phyloP scores from a whole-genome alignment of 2,329 filamentous ascomycete genomes.

The Ophiostoma ulmi region DNA sequence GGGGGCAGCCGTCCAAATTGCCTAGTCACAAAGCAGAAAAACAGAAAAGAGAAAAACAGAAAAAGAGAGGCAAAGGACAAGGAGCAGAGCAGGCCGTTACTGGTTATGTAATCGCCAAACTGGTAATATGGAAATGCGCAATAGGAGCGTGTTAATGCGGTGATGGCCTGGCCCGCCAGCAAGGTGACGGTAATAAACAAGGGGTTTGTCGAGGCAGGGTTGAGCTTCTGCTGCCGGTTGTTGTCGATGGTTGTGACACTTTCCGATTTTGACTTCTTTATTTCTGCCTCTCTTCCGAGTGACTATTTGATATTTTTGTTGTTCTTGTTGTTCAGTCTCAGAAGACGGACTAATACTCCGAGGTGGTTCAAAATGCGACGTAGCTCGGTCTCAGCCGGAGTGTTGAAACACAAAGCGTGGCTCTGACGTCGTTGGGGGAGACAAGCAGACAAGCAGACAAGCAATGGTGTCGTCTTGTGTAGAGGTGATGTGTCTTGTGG shows the following conservation, averaged over 20 bases:
- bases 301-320: background rate
- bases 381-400: conserved; percentile 10
- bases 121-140: background rate
- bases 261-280: background rate
- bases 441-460: background rate
- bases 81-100: background rate
- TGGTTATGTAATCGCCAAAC: background rate
- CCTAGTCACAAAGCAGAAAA: background rate
- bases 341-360: background rate
- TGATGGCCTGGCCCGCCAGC: conserved; percentile 7
- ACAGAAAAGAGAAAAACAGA: background rate
- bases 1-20: conserved; percentile 2
- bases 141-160: background rate
- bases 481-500: background rate
- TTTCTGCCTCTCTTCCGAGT: no score
- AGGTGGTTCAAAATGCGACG: conserved; percentile 6
- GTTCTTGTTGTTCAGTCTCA: background rate
- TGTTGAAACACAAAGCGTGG: conserved; percentile 17
- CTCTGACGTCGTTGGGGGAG: conserved; percentile 18
- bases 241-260: background rate
- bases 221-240: background rate
- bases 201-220: background rate
- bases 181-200: conserved; percentile 8
- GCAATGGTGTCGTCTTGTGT: background rate
- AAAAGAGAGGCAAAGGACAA: background rate